Base-by-base conservation (phyloP, 2,329 filamentous ascomycete genomes). In the Pezicula neosporulosa region DNA sequence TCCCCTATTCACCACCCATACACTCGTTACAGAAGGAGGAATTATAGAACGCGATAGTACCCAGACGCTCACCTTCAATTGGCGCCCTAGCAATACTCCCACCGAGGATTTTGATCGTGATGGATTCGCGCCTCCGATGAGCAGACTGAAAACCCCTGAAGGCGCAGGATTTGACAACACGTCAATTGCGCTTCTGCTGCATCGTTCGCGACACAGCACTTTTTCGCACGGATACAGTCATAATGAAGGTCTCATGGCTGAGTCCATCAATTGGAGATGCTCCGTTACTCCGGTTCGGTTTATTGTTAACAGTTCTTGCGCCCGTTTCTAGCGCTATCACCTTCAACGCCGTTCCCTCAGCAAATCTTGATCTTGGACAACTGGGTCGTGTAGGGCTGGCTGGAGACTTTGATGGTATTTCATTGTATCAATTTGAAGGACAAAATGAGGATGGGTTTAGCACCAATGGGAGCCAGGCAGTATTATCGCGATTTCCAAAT, bases 341-440 rank as follows among this genome's bases (percentile, higher is more conserved):
- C 28, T 86, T 89, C 68, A 80, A 75, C 43, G 68, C 81, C 13
- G 78, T 83, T 37, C 83, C 89, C 3, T 74, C 82, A 13, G 76
- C 88, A 51, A 85, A 92, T 63, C 81, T 99, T 66, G 88, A 96
- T 66, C 79, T 96, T 53, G 81, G 80, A 27, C 75, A 84, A 51
- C 76, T 99, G 35, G 94, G 94, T 52, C 83, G 88, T 61, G 85
- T 97, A 59, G 91, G 89, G 49, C 78, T 99, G 53, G 87, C 85
- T 1, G 94, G 94, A 61, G 86, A 97, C 70, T 99, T 96, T 68
- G 84, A 89, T 63, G 90, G 91, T 49, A 88, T 97, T 62, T 97
- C 94, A 12, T 75, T 97, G 37, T 97, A 94, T 73, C 77, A 92
- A 66, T 97, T 85, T 63, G 77, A 87, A 63, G 89, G 87, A 56